Evolutionary conservation across 2,329 filamentous ascomycete genomes (phyloP).

Genomic region (Pestalotiopsis fici): DNA sequence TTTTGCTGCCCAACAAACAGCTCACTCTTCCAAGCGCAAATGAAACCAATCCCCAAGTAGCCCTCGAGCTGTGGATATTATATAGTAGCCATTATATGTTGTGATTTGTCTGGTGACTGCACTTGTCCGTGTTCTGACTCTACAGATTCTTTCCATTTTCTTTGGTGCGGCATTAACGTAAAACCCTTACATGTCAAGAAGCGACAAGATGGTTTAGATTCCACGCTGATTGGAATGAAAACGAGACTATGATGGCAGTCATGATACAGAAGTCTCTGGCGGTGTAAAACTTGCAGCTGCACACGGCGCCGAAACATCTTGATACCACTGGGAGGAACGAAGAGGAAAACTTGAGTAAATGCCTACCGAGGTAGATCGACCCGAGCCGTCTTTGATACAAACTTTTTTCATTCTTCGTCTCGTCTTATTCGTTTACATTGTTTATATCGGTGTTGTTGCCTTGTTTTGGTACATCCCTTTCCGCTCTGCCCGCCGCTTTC

Average conservation of each 20-base stretch:
- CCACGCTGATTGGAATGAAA: background rate
- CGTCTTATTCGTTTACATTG: background rate
- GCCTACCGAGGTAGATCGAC: too few species aligned
- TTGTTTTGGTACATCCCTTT: too few species aligned
- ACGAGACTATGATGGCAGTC: background rate
- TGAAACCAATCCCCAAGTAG: background rate
- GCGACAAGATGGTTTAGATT: background rate
- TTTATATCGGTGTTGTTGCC: too few species aligned
- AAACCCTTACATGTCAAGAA: background rate
- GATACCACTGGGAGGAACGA: background rate
- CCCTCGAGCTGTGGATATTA: background rate
- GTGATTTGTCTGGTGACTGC: background rate
- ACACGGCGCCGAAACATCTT: background rate
- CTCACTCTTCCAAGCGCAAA: background rate
- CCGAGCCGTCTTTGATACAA: background rate
- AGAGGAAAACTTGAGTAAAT: background rate
- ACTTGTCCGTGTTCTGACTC: too few species aligned
- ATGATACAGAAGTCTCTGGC: background rate
- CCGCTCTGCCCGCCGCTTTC: too few species aligned
- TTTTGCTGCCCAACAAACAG: background rate
- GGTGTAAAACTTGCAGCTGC: background rate
- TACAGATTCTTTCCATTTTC: too few species aligned
- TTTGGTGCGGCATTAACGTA: too few species aligned
- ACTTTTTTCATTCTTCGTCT: background rate
- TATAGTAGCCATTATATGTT: background rate